Conservation (phyloP, 139 green algal genomes). For the Choricystis sp. region DNA sequence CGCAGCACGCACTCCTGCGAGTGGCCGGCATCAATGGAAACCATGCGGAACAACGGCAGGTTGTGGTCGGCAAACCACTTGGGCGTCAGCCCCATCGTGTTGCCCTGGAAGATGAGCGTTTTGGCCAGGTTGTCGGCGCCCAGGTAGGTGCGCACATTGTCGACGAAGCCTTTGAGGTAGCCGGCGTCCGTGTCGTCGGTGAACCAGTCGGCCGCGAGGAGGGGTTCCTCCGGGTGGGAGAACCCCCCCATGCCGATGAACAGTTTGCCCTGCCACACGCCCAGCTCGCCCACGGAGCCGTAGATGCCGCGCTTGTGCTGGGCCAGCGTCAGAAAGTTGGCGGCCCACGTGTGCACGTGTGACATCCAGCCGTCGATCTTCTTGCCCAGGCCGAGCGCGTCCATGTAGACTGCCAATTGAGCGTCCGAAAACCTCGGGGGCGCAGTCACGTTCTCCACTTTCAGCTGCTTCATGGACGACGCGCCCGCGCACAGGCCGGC, state of each 20-base stretch:
- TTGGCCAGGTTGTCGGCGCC: background rate
- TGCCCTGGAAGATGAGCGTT: background rate
- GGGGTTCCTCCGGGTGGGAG: background rate
- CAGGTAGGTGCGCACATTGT: background rate
- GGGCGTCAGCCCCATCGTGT: background rate
- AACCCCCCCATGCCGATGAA: background rate
- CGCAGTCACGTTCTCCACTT: slow-evolving; percentile 16
- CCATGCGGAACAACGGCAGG: background rate
- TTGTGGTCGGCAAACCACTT: background rate
- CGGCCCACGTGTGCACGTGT: background rate
- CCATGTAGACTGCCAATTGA: background rate
- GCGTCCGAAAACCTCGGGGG: background rate
- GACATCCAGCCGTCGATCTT: background rate
- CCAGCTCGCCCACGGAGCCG: background rate
- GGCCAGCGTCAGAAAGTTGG: background rate
- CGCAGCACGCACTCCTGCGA: background rate
- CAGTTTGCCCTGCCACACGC: background rate
- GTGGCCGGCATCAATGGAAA: background rate
- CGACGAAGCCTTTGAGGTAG: background rate
- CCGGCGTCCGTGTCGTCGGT: background rate
- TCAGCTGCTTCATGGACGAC: slow-evolving; percentile 8
- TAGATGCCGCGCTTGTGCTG: background rate
- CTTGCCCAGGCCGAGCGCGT: background rate
- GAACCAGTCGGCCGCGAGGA: background rate
- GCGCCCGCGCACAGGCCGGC: background rate